Conservation (phyloP, 2,329 filamentous ascomycete species). For the Diaporthe velutina region DNA sequence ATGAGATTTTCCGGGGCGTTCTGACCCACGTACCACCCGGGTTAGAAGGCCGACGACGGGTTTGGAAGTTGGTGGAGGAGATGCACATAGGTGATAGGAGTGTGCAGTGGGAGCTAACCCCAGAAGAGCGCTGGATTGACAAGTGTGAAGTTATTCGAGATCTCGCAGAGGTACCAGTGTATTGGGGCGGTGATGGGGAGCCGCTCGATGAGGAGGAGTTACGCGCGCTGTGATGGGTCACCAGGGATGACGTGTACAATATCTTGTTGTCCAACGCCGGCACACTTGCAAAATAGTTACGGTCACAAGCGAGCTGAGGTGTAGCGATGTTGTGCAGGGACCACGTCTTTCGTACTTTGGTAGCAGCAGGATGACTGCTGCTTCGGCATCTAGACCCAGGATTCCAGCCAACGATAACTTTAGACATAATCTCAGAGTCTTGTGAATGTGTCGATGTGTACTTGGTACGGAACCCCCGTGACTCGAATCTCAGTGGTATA, state of each 20-base stretch:
- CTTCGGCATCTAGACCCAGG: background rate
- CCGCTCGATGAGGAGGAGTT: slow-evolving; percentile 1
- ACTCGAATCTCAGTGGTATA: background rate
- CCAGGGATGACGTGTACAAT: background rate
- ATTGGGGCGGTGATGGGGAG: background rate
- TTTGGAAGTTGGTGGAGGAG: background rate
- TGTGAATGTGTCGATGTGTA: too few species aligned
- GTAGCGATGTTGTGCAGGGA: background rate
- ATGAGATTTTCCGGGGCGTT: background rate
- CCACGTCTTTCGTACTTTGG: background rate
- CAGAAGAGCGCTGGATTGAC: background rate
- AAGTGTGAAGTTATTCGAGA: background rate
- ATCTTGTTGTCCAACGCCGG: background rate
- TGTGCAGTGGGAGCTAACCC: background rate
- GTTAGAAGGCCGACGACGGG: background rate
- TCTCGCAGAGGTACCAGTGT: background rate
- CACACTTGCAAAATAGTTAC: background rate
- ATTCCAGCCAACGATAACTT: background rate
- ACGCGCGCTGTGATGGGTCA: background rate
- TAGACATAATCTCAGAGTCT: background rate
- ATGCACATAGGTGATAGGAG: slow-evolving; percentile 10
- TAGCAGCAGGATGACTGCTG: background rate
- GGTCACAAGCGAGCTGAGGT: background rate
- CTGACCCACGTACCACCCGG: background rate
- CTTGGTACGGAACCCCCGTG: background rate